A percentile compares a stretch with the other conserved stretches of the same genome.
Evolutionary conservation across 192 early-diverging fungal species (phyloP).

Genomic region (Helicostylum pulchrum): DNA sequence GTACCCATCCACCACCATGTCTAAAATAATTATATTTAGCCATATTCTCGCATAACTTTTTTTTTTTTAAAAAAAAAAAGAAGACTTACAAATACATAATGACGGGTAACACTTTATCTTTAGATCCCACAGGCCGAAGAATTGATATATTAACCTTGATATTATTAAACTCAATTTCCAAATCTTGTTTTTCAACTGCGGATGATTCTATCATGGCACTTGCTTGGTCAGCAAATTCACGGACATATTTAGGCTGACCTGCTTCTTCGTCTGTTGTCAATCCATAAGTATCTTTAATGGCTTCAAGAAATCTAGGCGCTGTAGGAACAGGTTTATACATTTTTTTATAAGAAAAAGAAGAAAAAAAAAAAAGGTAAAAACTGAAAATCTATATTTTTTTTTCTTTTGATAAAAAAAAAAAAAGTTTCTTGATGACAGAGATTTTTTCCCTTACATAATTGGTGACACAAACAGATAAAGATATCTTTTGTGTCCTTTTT

Average conservation of each 20-base stretch:
- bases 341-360: no score
- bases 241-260: constrained; percentile 4
- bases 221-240: not conserved
- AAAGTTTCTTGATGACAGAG: not conserved
- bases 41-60: not conserved
- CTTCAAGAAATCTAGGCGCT: not conserved
- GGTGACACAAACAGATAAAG: no score
- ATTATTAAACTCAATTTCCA: constrained; percentile 13
- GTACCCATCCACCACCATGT: constrained; percentile 10
- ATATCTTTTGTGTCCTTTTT: no score
- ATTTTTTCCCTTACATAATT: no score
- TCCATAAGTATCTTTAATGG: not conserved
- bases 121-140: constrained; percentile 12
- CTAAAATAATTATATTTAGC: not conserved
- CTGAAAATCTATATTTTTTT: not conserved
- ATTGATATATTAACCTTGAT: constrained; percentile 5
- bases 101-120: constrained; percentile 9
- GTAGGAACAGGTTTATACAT: constrained; percentile 4
- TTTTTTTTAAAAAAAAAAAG: not conserved
- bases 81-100: constrained; percentile 11
- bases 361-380: not conserved
- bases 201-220: constrained; percentile 9
- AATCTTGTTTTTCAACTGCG: constrained; percentile 8
- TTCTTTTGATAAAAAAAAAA: no score
- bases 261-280: constrained; percentile 2